A percentile compares a stretch with the other conserved stretches of the same genome.
Conservation (phyloP, 345 rosid species). For the Populus simonii region DNA sequence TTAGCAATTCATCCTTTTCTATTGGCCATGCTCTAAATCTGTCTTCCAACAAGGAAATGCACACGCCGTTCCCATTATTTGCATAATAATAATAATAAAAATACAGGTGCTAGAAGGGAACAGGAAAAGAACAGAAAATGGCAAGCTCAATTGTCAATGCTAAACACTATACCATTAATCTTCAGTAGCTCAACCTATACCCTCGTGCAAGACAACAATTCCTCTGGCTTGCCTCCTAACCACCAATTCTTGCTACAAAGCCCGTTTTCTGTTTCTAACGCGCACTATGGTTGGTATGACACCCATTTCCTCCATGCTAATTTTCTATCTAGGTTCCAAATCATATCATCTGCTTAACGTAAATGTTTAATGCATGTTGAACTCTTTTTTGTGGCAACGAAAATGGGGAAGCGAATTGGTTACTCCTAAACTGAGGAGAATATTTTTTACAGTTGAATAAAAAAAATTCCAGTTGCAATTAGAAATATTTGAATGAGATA, state of each 20-base stretch:
- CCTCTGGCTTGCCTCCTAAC: conserved; percentile 30
- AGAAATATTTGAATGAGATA: too few species aligned
- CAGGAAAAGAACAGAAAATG: background rate
- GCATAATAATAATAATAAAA: background rate
- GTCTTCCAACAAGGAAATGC: background rate
- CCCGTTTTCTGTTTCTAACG: background rate
- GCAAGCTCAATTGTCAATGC: background rate
- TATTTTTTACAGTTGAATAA: too few species aligned
- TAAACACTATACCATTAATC: background rate
- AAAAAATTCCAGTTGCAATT: too few species aligned
- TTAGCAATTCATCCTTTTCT: too few species aligned
- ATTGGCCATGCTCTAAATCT: background rate
- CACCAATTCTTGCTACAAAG: background rate
- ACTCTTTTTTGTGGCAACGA: too few species aligned
- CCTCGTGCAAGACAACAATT: background rate
- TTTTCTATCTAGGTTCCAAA: background rate
- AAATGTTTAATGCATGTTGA: background rate
- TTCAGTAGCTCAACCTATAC: background rate
- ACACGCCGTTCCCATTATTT: background rate
- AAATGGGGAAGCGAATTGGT: too few species aligned
- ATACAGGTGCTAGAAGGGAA: background rate
- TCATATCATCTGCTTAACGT: background rate
- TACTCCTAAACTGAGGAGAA: too few species aligned
- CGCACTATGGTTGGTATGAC: background rate
- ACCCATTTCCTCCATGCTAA: background rate